Base-by-base conservation (phyloP, 2,329 filamentous ascomycete species). In the Helotiales sp. region DNA sequence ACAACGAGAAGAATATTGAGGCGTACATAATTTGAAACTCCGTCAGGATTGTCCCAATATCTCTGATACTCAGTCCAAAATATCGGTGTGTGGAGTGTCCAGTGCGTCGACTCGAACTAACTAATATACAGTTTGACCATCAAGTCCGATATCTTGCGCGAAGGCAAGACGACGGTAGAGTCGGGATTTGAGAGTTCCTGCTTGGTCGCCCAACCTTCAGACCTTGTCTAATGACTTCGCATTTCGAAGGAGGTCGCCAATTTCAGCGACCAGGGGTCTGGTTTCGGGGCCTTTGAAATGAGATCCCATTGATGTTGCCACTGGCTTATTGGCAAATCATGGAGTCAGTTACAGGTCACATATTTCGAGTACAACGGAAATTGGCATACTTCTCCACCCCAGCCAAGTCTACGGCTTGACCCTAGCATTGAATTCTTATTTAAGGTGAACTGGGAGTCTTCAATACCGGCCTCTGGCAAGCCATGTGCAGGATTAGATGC, bases 341-440 rank as follows among this genome's bases (percentile, higher is more conserved):
- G 8, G 10, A 34, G 8, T 55, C 30, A 55, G 30, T 11, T 8
- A 5, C 5, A n/a, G 37, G 13, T 32, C 7, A 20, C 6, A 13
- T 1, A 2, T 54, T 15, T 15, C 11, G n/a, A 26, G 20, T 6
- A 11, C n/a, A 43, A 2, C 2, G n/a, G 15, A 17, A 1, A 17
- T 20, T 13, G 26, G 17, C 20, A 8, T 77, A 79, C 78, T 73
- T 79, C 76, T 58, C 72, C 58, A n/a, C 75, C 72, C 11, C 63
- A 71, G 7, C 73, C 75, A 70, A 79, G 72, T 75, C 75, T 77
- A 32, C 76, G 72, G 64, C 75, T 79, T 70, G 75, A 78, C 61
- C 76, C 72, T 7, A 78, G 59, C 3, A 77, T 71, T 28, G 78
- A 76, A 5, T 78, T 77, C 69, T 81, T 80, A 64, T 80, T 78